Conservation (phyloP, 345 rosid genomes). For the Lumnitzera littorea region DNA sequence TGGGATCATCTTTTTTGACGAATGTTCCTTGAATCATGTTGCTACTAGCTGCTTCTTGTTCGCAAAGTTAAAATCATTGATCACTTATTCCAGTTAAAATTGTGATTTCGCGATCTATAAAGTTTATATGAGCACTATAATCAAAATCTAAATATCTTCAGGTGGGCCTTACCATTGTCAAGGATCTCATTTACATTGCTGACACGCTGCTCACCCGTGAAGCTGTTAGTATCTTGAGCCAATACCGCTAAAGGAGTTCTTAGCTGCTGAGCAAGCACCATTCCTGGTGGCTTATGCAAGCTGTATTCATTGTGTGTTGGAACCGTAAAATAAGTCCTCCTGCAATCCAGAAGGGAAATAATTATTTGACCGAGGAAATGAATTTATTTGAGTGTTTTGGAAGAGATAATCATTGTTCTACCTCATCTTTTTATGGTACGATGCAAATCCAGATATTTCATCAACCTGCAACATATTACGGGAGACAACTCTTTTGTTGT, state of each 20-base stretch:
- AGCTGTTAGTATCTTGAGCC: constrained; percentile 40
- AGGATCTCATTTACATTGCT: constrained; percentile 28
- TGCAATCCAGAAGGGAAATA: constrained; percentile 15
- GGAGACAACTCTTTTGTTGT: constrained; percentile 63
- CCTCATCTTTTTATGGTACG: constrained; percentile 59
- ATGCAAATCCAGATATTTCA: constrained; percentile 29
- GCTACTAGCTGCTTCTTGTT: constrained; percentile 29
- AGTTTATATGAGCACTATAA: neutral
- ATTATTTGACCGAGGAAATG: neutral
- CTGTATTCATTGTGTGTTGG: constrained; percentile 36
- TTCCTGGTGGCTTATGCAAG: constrained; percentile 37
- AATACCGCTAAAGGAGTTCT: constrained; percentile 61
- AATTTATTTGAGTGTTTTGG: neutral
- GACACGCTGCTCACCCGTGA: constrained; percentile 23
- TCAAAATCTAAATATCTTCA: neutral
- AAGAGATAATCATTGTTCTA: constrained; percentile 11
- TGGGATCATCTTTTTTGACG: constrained; percentile 83
- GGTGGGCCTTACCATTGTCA: constrained; percentile 35
- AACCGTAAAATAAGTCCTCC: constrained; percentile 59
- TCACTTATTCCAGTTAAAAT: neutral
- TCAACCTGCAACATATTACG: constrained; percentile 32
- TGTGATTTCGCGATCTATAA: constrained; percentile 1
- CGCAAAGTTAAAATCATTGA: neutral
- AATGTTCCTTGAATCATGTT: constrained; percentile 45
- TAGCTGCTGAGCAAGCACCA: constrained; percentile 30